Evolutionary conservation across 2,329 filamentous ascomycete species (phyloP), one percentile per base, ranked within the genome.

Genomic region (Coniochaeta sp.): DNA sequence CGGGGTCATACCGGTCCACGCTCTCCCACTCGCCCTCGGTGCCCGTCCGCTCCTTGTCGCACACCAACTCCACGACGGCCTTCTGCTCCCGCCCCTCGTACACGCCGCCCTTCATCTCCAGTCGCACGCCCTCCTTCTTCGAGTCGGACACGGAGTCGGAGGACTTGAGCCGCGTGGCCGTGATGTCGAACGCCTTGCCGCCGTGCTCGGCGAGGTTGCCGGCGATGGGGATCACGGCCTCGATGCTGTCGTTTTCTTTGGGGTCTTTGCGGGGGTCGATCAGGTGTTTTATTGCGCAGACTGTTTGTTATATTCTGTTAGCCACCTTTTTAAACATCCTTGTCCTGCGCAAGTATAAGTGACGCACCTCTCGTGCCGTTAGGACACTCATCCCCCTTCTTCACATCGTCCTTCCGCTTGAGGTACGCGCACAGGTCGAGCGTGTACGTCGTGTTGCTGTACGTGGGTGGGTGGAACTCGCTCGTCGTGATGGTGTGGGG

Each of bases 11-110:
- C 57, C 79, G 71, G 53, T 85, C 79, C 55, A 79, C 72, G 3
- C 74, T 66, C 42, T 77, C 73, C 65, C 77, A 81, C 60, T 87
- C 82, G 57, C 81, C 82, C 70, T 96, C 91, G 6, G 86, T 77
- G 1, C 91, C 91, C 8, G 83, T 84, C 58, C 80, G 77, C 2
- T 86, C 76, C 27, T 70, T 73, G 63, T 95, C 86, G 70, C 94
- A 99, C 18, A 91, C 66, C 60, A 97, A 91, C 61, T 95, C 88
- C 51, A 97, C 81, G 9, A 95, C 78, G 3, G 91, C 89, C 62
- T 82, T 84, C 67, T 95, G 87, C 54, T 81, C 73, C 26, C 71
- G 70, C 51, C 76, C 72, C 50, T 77, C 70, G 55, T 78, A 73
- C 45, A 71, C 75, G 13, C 82, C 81, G n/a, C 83, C 83, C 53